A percentile compares a stretch with the other conserved stretches of the same genome.
Evolutionary conservation across 2,329 filamentous ascomycete species (phyloP).

Genomic region (Herpotrichia juniperi): DNA sequence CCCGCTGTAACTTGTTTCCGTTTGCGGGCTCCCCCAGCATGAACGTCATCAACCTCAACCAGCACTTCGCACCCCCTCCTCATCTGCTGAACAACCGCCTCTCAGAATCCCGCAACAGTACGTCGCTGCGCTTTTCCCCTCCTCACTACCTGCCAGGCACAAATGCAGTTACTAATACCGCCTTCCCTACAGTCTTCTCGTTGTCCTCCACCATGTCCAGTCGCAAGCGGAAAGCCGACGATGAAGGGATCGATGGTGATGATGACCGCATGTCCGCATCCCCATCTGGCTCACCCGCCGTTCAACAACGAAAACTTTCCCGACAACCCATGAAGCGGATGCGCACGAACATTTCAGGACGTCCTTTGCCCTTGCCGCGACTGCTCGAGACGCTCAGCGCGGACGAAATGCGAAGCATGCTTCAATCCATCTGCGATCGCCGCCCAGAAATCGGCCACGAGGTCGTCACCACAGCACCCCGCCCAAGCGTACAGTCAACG

Average conservation of each 20-base stretch:
- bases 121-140: slow-evolving; percentile 31
- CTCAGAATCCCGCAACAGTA: slow-evolving; percentile 66
- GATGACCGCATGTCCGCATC: slow-evolving; percentile 92
- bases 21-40: slow-evolving; percentile 50
- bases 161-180: background rate
- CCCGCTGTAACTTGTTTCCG: slow-evolving; percentile 10
- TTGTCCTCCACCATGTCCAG: slow-evolving; percentile 52
- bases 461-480: slow-evolving; percentile 81
- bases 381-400: slow-evolving; percentile 94
- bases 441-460: slow-evolving; percentile 86
- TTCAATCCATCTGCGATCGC: slow-evolving; percentile 90
- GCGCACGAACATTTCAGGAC: slow-evolving; percentile 71
- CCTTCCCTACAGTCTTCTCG: slow-evolving; percentile 43
- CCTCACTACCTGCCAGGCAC: slow-evolving; percentile 4
- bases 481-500: slow-evolving; percentile 82
- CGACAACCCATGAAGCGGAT: slow-evolving; percentile 62
- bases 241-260: slow-evolving; percentile 61
- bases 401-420: slow-evolving; percentile 79
- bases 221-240: slow-evolving; percentile 88
- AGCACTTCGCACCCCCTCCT: slow-evolving; percentile 65
- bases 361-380: slow-evolving; percentile 71
- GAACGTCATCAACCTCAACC: slow-evolving; percentile 66
- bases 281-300: slow-evolving; percentile 79
- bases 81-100: slow-evolving; percentile 66
- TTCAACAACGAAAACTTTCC: slow-evolving; percentile 70